These are phyloP conservation scores for Leucocoprinus leucothites DNA, from an alignment of 768 basidiomycete species.

Conservation along the genomic window DNA sequence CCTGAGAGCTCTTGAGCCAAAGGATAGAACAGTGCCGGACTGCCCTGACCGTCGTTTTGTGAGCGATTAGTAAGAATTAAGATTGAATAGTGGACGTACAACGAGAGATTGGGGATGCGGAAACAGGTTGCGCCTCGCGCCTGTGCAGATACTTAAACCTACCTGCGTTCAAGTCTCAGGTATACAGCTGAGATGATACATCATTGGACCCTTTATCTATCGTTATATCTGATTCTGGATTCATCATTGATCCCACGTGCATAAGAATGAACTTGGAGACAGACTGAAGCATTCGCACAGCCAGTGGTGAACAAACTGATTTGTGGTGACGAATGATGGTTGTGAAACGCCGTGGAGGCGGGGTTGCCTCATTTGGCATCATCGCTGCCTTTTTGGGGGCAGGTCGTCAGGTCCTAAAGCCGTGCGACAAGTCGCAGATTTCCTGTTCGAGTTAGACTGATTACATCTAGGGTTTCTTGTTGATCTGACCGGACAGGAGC, in stretches of 20 bases:
- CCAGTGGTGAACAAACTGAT: neutral
- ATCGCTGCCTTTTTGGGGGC: neutral
- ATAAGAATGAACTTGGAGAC: neutral
- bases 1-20: neutral
- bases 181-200: neutral
- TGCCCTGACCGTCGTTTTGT: neutral
- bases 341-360: neutral
- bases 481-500: too few relatives aligned
- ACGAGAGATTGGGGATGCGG: neutral
- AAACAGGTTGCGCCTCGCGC: neutral
- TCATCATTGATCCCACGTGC: neutral
- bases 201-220: neutral
- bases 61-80: neutral
- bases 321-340: neutral
- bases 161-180: neutral
- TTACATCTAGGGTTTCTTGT: too few relatives aligned
- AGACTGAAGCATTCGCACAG: neutral
- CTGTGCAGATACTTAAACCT: neutral
- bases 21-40: neutral
- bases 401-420: neutral
- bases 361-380: neutral
- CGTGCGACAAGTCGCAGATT: neutral
- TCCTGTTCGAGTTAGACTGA: neutral
- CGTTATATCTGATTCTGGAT: neutral
- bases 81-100: neutral